These are phyloP conservation scores for Rhodotorula sp. DNA, from an alignment of 1,284 basidiomycete species.

Conservation along the genomic window DNA sequence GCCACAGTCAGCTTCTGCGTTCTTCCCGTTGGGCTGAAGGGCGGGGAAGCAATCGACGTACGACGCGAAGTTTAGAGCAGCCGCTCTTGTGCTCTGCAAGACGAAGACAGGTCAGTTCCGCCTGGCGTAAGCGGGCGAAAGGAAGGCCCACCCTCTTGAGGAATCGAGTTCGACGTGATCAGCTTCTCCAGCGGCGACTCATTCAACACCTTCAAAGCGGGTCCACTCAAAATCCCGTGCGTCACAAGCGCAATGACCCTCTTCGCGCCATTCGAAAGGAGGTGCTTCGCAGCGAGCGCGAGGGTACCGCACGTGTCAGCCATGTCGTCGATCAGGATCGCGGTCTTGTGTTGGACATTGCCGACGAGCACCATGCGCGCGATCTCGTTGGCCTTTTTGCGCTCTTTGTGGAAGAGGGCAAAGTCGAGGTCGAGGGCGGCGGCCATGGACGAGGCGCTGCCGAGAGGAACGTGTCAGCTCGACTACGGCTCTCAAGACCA, in stretches of 20 bases:
- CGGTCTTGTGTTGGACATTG: conserved; percentile 85
- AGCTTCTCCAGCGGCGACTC: conserved; percentile 73
- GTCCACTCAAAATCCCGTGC: conserved; percentile 91
- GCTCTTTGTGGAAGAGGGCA: conserved; percentile 99
- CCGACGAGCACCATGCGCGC: conserved; percentile 99
- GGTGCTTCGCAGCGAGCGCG: conserved; percentile 83
- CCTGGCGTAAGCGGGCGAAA: too few species aligned
- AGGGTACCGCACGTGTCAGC: conserved; percentile 99
- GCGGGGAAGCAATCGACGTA: neutral
- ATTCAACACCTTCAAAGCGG: conserved; percentile 50
- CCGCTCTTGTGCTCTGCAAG: too few species aligned
- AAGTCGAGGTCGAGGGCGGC: conserved; percentile 97
- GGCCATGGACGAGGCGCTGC: conserved; percentile 92
- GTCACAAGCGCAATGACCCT: conserved; percentile 92
- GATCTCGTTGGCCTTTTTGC: conserved; percentile 99
- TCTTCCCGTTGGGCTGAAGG: too few species aligned
- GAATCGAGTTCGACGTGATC: conserved; percentile 97
- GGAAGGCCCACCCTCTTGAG: conserved; percentile 60
- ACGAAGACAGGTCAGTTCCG: too few species aligned
- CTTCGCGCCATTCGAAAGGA: conserved; percentile 83
- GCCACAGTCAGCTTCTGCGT: neutral
- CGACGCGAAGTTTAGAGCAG: neutral
- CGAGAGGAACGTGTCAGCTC: neutral
- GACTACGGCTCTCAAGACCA: neutral
- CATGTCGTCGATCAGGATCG: conserved; percentile 99